Base-by-base conservation (phyloP, 805 yeast species). In the Candida vartiovaarae region DNA sequence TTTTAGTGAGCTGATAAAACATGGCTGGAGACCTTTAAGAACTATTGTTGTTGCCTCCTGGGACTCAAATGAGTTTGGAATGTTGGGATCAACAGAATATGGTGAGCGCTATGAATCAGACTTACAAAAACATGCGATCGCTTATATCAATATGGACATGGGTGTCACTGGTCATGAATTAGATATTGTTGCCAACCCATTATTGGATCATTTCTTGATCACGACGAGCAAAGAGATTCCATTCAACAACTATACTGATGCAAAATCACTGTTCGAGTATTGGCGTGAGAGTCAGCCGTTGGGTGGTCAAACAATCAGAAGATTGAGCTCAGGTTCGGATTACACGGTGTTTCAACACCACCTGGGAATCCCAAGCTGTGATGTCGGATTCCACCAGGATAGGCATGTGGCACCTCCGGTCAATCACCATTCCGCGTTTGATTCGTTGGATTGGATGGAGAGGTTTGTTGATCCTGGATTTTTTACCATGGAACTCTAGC, bases 61-160 rank as follows among this genome's bases (percentile, higher is more conserved):
- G 89, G 95, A 87, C 62, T 95, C 86, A 32, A 89, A 80, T 51
- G 87, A 81, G 55, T 75, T 75, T 49, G 91, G 84, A 0, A 64
- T 79, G 43, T 51, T 86, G 29, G 95, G 95, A 1, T 78, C 89
- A 0, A 81, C 93, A 0, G 93, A 86, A 54, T 84, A 72, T 66
- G 88, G 82, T 5, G 91, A 84, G 59, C 76, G 78, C 38, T 67
- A 75, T 42, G 65, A 70, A 3, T 56, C 66, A 26, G 55, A 55
- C 29, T 60, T 84, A 32, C 65, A 69, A 38, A 68, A 65, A 34
- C 70, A 72, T 36, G 81, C 76, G 1, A 71, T 83, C 34, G 86
- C 85, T 0, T 66, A 68, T 35, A 65, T 86, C 39, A 59, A 62
- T 9, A 59, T 81, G 33, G 72, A 71, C 25, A 71, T 63, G 6